Percentiles rank a stretch among this genome's conserved stretches.
phyloP scores from a whole-genome alignment of 495 filamentous ascomycete species.

The Penicillium atrosanguineum region DNA sequence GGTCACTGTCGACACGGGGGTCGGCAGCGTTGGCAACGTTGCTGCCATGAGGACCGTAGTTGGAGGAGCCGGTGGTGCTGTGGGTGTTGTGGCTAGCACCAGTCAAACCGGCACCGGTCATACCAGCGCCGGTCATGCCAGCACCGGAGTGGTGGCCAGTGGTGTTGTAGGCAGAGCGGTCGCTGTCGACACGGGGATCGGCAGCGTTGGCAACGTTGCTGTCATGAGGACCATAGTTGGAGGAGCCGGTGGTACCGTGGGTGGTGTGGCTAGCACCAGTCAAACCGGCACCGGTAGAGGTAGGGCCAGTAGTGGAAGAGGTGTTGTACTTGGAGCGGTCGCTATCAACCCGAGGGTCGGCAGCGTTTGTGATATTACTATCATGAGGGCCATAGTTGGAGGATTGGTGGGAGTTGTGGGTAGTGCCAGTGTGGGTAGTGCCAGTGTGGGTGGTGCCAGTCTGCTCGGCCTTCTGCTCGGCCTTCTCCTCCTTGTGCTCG shows the following conservation, averaged over 20 bases:
- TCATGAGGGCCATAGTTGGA: constrained; percentile 40
- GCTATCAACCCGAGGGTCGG: constrained; percentile 50
- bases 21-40: constrained; percentile 21
- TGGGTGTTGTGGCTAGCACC: neutral
- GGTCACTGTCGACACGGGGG: constrained; percentile 21
- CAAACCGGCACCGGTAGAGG: neutral
- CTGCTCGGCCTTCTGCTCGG: neutral
- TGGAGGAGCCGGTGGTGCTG: constrained; percentile 5
- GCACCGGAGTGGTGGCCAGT: constrained; percentile 1
- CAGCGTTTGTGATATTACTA: constrained; percentile 42
- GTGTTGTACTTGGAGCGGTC: constrained; percentile 2
- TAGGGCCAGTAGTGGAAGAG: constrained; percentile 15
- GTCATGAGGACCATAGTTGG: constrained; percentile 19
- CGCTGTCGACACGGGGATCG: constrained; percentile 22
- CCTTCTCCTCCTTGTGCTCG: constrained; percentile 28
- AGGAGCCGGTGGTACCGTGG: constrained; percentile 6
- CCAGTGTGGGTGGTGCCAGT: constrained; percentile 4
- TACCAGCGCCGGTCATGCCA: constrained; percentile 2
- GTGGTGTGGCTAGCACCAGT: neutral
- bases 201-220: constrained; percentile 21
- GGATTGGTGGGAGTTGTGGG: constrained; percentile 3
- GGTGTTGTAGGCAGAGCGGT: constrained; percentile 7
- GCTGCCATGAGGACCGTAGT: constrained; percentile 8
- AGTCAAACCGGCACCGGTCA: too few species aligned
- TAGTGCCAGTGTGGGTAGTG: constrained; percentile 5